Evolutionary conservation across 1,284 basidiomycete genomes (phyloP), one percentile per base, ranked within the genome.

Genomic region (Ganoderma resinaceum): DNA sequence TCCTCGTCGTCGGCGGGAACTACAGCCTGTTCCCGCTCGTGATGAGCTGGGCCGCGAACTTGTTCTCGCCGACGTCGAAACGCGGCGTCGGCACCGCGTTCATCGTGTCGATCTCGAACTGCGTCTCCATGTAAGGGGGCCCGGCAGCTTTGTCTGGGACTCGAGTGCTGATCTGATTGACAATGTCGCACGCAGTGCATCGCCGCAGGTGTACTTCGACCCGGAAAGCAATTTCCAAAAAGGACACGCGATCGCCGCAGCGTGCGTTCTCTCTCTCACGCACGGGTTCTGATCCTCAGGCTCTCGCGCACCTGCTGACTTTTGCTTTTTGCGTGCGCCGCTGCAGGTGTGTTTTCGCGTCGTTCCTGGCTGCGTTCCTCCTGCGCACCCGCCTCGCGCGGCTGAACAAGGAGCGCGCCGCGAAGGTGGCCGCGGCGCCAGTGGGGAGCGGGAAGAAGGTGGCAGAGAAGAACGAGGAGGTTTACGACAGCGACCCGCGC

Each of bases 121-220:
- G 83, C 67, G 80, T 88, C 18, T 87, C 86, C 9, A 87, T 87
- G 86, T 86, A 62, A 69, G 84, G 77, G 29, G 8, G n/a, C 43
- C 20, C 40, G 23, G 46, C 57, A 29, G 37, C n/a, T 23, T 29
- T 9, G 23, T 31, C 4, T 29, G 37, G 37, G 4, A 6, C 35
- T 35, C 26, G 35, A 42, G 9, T 7, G 40, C 40, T 43, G 31
- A 23, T 38, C 58, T 63, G 6, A 35, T 35, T 40, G 31, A n/a
- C 43, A n/a, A 58, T 64, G 37, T 8, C 38, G 5, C 5, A 11
- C 63, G 0, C 66, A 88, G 86, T 40, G 86, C 86, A 0, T 84
- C 86, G 1, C 87, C 86, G n/a, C 87, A 88, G 74, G 80, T 88
- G 5, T 88, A 88, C 70, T 87, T 87, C 70, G 86, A 88, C 72